Evolutionary conservation across 306 rosid species (phyloP).

Genomic region (Dryas drummondii): DNA sequence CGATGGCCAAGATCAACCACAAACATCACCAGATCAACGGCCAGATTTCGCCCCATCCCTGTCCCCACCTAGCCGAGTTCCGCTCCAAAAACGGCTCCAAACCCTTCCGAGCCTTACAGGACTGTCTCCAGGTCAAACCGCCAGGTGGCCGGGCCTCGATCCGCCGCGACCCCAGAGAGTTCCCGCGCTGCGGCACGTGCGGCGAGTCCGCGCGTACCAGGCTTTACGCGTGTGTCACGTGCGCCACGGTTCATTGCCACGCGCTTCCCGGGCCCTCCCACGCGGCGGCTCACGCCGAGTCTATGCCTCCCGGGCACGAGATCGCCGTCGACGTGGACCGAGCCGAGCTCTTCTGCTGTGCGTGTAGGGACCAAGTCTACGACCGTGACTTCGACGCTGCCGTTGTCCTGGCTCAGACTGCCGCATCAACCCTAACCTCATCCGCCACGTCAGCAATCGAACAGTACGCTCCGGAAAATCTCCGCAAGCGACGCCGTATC

Average conservation of each 20-base stretch:
- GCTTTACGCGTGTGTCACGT: slow-evolving; percentile 69
- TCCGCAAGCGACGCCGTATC: slow-evolving; percentile 73
- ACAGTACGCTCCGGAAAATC: slow-evolving; percentile 64
- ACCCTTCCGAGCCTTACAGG: slow-evolving; percentile 70
- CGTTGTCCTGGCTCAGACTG: slow-evolving; percentile 71
- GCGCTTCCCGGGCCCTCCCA: slow-evolving; percentile 47
- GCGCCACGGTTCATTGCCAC: slow-evolving; percentile 79
- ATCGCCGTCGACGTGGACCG: slow-evolving; percentile 92
- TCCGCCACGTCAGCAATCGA: slow-evolving; percentile 19
- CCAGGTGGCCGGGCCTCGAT: slow-evolving; percentile 78
- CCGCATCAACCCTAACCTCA: slow-evolving; percentile 43
- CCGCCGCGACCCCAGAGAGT: slow-evolving; percentile 70
- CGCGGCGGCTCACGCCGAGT: slow-evolving; percentile 66
- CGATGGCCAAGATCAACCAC: slow-evolving; percentile 52
- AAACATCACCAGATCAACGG: slow-evolving; percentile 41
- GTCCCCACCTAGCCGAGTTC: slow-evolving; percentile 78
- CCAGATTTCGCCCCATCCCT: slow-evolving; percentile 58
- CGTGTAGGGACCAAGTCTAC: slow-evolving; percentile 83
- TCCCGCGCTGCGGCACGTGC: slow-evolving; percentile 63
- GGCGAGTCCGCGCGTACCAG: slow-evolving; percentile 50
- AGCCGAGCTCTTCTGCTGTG: slow-evolving; percentile 92
- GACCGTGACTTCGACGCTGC: slow-evolving; percentile 90
- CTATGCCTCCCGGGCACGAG: slow-evolving; percentile 76
- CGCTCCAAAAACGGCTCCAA: slow-evolving; percentile 62
- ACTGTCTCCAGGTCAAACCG: slow-evolving; percentile 78